Base-by-base conservation (phyloP, 495 filamentous ascomycete species). In the Hypoxylon fuscum region DNA sequence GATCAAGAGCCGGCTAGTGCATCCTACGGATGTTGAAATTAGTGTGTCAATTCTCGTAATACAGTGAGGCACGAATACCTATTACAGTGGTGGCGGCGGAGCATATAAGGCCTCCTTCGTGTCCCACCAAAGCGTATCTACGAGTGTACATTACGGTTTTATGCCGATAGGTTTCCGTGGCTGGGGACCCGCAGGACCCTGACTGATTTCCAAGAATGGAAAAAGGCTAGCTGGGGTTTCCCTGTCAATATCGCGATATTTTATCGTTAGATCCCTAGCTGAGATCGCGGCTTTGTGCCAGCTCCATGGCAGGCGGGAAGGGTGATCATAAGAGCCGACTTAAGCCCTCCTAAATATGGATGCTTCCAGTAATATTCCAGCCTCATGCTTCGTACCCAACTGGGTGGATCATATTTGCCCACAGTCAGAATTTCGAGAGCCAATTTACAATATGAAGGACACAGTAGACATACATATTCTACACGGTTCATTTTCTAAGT, bases 231-330 rank as follows among this genome's bases (percentile, higher is more conserved):
- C 32, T 29, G 23, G 43, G 56, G 17, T 2, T 4, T 29, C 65
- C 65, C 41, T 64, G 65, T 57, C 48, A 5, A 64, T 68, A 64
- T 59, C 61, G 55, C 27, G 21, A 48, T 18, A 60, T 59, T 55
- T 65, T 68, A 68, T 55, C 56, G 60, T 27, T 61, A 60, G 55
- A 64, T 64, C 55, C 60, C 55, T 53, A 52, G 55, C 41, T 64
- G 27, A 55, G 65, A 68, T 68, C 65, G 55, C 50, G 52, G 55
- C 25, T 43, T 48, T 38, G 53, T 25, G 21, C 55, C 62, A 63
- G 53, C 41, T 27, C 60, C 63, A 58, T 57, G 59, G 63, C 63
- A 45, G 35, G 42, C 63, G 63, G 63, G 63, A 66, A 62, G n/a
- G 63, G 45, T 66, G 63, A 62, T 66, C 57, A 57, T 62, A 66